Base-by-base conservation (phyloP, 2,329 filamentous ascomycete species). In the Aspergillus brunneoviolaceus region DNA sequence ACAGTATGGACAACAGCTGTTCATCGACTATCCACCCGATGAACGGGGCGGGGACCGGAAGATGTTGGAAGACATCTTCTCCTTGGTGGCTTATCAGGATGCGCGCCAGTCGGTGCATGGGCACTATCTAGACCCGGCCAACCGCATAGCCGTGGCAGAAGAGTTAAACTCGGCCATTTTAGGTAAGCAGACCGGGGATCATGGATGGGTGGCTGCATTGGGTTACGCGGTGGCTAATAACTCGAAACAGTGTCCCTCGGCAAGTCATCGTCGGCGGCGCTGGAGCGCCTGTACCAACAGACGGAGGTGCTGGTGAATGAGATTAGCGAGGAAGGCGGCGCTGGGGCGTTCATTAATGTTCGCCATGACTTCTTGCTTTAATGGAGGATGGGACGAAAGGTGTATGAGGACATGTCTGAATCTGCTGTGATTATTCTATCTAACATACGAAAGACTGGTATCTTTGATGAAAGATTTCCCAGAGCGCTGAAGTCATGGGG, bases 101-200 rank as follows among this genome's bases (percentile, higher is more conserved):
- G 91, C 93, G 0, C 82, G 89, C 16, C 86, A 88, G 66, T 91
- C 90, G 63, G 85, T 89, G 60, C 84, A 97, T 60, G 88, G 89
- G 16, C 89, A 91, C 70, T 79, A 97, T 61, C 80, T 99, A 59
- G 91, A 96, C 69, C 82, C 85, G 45, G 85, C 84, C 55, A 92
- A 91, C 1, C 82, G 95, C 49, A 85, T 88, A 19, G 82, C 86
- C 19, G 91, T 98, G 47, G 93, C 93, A 9, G 95, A 99, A 78
- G 93, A 96, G 75, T 81, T 99, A 59, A 98, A 98, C 76, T 91
- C 91, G 62, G 93, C 92, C 51, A 96, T 99, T 68, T 76, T 99
- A 61, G 87, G 92, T 96, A 80, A 79, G 87, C 54, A 45, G 2
- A 45, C 39, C 16, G 51, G 55, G 49, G 60, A 21, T 21, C 21